Base-by-base conservation (phyloP, 371 early-diverging fungal species). In the Zopfochytrium polystomum region DNA sequence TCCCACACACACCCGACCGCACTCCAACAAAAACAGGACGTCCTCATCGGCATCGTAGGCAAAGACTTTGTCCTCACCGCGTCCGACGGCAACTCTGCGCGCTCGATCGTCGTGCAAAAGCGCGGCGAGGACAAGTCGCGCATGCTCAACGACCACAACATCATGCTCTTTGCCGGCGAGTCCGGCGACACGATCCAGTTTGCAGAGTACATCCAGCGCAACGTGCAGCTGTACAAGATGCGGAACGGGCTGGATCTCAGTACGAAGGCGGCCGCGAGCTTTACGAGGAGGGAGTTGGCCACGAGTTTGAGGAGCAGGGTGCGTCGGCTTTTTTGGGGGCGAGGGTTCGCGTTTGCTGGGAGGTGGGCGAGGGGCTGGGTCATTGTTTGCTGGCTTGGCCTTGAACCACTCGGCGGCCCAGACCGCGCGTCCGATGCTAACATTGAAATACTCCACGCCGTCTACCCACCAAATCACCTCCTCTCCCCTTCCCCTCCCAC, bases 161-260 rank as follows among this genome's bases (percentile, higher is more conserved):
- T 91, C 15, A 79, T 98, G 85, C 72, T 90, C 35, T 93, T 85
- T 63, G 76, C 87, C 34, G 98, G 98, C 60, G 96, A 93, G 73
- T 80, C 92, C n/a, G 96, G 96, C 52, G 98, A 97, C 68, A 87
- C 92, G 3, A 87, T 89, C 46, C 87, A 91, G 69, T 97, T 96
- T 81, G 86, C 93, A 47, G 98, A 97, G 79, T 97, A 90, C 74
- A 89, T 97, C 62, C 92, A 93, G 72, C 83, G 89, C 66, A 97
- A 96, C 73, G 80, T 90, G 60, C 84, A 87, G 72, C 84, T 96
- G n/a, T 92, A 93, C 72, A 85, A 86, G 42, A 91, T 96, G 64
- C 80, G 85, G 52, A 87, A 95, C 68, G 89, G 90, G 22, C 79
- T 88, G 51, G 89, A 89, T 53, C 76, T 96, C 63, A 81, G 85